Conservation (phyloP, 129 eudicot species). For the Gnaphalium uliginosum region DNA sequence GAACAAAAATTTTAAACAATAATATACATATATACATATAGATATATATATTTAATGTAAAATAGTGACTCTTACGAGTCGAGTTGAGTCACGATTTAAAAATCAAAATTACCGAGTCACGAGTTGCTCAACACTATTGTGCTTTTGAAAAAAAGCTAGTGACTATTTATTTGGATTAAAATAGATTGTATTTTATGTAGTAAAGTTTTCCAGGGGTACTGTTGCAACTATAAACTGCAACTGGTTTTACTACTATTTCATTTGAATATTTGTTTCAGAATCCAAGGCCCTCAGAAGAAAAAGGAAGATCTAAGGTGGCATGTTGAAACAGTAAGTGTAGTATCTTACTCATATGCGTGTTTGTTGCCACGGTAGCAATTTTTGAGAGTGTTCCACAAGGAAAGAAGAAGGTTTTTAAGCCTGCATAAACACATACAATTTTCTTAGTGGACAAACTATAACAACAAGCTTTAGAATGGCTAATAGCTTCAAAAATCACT, state of each 20-base stretch:
- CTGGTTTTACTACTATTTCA: conserved; percentile 6
- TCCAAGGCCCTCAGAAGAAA: conserved; percentile 11
- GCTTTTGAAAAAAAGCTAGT: too few species aligned
- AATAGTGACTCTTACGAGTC: too few species aligned
- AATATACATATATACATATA: too few species aligned
- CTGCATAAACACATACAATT: conserved; percentile 43
- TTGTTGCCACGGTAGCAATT: conserved; percentile 76
- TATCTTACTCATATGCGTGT: conserved; percentile 69
- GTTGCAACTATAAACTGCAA: neutral
- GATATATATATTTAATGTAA: too few species aligned
- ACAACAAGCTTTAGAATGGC: conserved; percentile 4
- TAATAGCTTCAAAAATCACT: neutral
- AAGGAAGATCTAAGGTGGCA: neutral
- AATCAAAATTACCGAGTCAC: too few species aligned
- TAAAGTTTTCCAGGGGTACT: too few species aligned
- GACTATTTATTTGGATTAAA: too few species aligned
- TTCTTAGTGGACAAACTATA: conserved; percentile 20
- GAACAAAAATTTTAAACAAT: too few species aligned
- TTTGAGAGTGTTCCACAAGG: conserved; percentile 96
- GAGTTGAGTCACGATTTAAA: too few species aligned
- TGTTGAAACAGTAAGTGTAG: neutral
- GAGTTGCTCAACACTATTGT: too few species aligned
- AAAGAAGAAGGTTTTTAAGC: conserved; percentile 73
- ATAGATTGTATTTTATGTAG: too few species aligned
- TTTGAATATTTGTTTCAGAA: neutral